Base-by-base conservation (phyloP, 176 grass and related monocot genomes). In the Pharus latifolius region DNA sequence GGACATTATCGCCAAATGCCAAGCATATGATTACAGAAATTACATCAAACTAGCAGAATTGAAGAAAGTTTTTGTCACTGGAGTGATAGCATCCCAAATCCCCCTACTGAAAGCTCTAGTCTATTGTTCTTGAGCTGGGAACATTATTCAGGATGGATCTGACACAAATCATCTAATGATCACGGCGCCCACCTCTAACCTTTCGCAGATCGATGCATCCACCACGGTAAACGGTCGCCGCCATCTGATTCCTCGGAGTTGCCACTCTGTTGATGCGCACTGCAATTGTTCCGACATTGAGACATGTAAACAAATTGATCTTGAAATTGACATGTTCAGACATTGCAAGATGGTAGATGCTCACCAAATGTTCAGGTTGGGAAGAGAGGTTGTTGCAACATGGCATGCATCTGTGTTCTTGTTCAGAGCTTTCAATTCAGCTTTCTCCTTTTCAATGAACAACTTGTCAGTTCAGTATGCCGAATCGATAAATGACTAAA, bases 311-410 rank as follows among this genome's bases (percentile, higher is more conserved):
- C n/a, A n/a, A n/a, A n/a, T n/a, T n/a, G n/a, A n/a, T n/a, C n/a
- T n/a, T n/a, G n/a, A 19, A 55, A 65, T 48, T 9, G 65, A 32
- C 16, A 63, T 56, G 17, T 3, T n/a, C 15, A 48, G 29, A 58
- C 41, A 49, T 38, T 7, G 6, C 20, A 14, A 4, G 9, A 14
- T 53, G 30, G 52, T 15, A 10, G 41, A 50, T 41, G 52, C 74
- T 78, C 50, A 84, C 74, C 59, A 58, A 18, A 49, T 78, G 60
- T 81, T 82, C 12, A 84, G 53, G 82, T 67, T 53, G 46, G 69
- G 82, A 60, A 79, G 6, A 11, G 35, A 41, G 17, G 33, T 18
- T 37, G 6, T 43, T 13, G 22, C 47, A 63, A 20, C 22, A 25
- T 35, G 60, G 30, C 31, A 17, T n/a, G n/a, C n/a, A 38, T 4